Evolutionary conservation across 371 early-diverging fungal genomes (phyloP).

Genomic region (Mucor lusitanicus): DNA sequence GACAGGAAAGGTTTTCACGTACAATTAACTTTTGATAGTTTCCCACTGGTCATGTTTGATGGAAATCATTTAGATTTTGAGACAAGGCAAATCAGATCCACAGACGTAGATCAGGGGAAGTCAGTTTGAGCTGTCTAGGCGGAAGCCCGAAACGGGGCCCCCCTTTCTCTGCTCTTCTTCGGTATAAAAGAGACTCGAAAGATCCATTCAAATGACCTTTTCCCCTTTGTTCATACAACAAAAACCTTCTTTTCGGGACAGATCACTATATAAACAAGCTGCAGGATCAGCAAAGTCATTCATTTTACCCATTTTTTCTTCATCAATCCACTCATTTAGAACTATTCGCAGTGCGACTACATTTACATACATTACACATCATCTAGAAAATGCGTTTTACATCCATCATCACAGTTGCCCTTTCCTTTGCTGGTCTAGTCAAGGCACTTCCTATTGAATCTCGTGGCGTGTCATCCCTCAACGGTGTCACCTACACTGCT

Average conservation of each 20-base stretch:
- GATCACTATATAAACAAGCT: slow-evolving; percentile 2
- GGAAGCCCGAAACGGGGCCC: not conserved
- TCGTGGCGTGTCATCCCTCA: slow-evolving; percentile 4
- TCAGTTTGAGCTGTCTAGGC: not conserved
- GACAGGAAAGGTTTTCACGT: not conserved
- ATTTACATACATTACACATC: not conserved
- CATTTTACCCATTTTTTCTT: not conserved
- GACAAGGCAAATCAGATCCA: slow-evolving; percentile 8
- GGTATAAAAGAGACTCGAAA: slow-evolving; percentile 1
- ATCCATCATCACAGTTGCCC: slow-evolving; percentile 14
- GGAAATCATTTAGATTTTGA: not conserved
- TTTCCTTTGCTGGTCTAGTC: slow-evolving; percentile 21
- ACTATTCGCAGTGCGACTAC: slow-evolving; percentile 4
- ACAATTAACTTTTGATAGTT: not conserved
- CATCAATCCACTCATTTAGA: not conserved
- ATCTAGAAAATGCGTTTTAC: slow-evolving; percentile 18
- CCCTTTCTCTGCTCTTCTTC: not conserved
- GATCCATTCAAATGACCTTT: not conserved
- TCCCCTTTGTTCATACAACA: not conserved
- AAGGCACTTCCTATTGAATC: slow-evolving; percentile 31
- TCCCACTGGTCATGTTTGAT: slow-evolving; percentile 1
- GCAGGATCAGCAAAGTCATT: slow-evolving; percentile 7
- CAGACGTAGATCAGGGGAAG: slow-evolving; percentile 5
- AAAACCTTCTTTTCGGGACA: not conserved
- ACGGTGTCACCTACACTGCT: slow-evolving; percentile 34